These are phyloP conservation scores for Elsinoe ampelina DNA, from an alignment of 2,329 filamentous ascomycete species.

Conservation along the genomic window DNA sequence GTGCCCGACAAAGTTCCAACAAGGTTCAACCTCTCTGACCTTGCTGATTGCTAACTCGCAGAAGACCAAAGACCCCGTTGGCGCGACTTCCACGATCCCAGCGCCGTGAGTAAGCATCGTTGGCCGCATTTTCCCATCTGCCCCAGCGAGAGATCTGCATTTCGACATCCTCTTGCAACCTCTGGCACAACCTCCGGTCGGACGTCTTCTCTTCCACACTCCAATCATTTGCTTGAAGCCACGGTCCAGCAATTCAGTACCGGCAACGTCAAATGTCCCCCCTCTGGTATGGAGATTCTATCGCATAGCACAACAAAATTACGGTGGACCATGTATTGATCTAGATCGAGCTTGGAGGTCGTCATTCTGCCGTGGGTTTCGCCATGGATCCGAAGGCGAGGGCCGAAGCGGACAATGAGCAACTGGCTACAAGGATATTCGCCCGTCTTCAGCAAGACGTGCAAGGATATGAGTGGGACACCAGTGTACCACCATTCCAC, in stretches of 20 bases:
- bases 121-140: neutral
- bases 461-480: conserved; percentile 29
- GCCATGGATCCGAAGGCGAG: conserved; percentile 14
- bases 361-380: neutral
- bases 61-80: neutral
- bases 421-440: conserved; percentile 22
- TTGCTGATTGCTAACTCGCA: neutral
- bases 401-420: conserved; percentile 15
- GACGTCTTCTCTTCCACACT: neutral
- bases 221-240: neutral
- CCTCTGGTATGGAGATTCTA: neutral
- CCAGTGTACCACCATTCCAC: conserved; percentile 36
- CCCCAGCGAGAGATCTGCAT: conserved; percentile 5
- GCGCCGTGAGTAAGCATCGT: neutral
- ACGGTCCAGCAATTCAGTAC: neutral
- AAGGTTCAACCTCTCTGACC: neutral
- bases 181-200: neutral
- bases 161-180: conserved; percentile 1
- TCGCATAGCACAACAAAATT: neutral
- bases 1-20: neutral
- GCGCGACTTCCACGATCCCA: neutral
- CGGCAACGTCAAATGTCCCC: neutral
- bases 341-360: conserved; percentile 1
- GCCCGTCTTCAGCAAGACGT: conserved; percentile 27
- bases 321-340: neutral